Conservation (phyloP, 2,329 filamentous ascomycete species). For the Diplodia seriata region DNA sequence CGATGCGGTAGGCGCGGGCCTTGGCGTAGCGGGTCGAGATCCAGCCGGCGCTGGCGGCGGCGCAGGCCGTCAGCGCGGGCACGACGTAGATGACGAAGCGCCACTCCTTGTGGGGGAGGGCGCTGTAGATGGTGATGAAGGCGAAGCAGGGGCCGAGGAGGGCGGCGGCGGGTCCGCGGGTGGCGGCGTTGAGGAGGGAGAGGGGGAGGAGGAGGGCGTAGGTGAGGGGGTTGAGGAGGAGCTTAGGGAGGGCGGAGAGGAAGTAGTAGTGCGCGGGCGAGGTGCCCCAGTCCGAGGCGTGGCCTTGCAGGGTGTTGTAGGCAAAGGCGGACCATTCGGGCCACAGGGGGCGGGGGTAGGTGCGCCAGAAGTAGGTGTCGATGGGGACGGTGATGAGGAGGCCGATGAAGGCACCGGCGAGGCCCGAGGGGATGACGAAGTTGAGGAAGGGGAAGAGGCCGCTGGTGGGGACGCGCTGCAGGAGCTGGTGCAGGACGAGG, state of each 20-base stretch:
- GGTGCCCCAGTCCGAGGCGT: conserved; percentile 86
- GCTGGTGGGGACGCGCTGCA: conserved; percentile 60
- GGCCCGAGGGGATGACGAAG: conserved; percentile 68
- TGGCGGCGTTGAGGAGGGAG: conserved; percentile 58
- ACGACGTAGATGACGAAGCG: conserved; percentile 92
- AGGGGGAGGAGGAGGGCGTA: conserved; percentile 60
- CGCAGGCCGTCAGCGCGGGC: conserved; percentile 78
- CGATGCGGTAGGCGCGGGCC: conserved; percentile 61
- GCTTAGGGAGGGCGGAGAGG: conserved; percentile 76
- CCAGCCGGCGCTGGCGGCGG: conserved; percentile 73
- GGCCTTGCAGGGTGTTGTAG: conserved; percentile 86
- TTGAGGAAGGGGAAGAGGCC: conserved; percentile 38
- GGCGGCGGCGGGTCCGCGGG: conserved; percentile 54
- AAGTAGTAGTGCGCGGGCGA: conserved; percentile 90
- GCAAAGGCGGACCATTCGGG: conserved; percentile 88
- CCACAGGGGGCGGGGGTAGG: conserved; percentile 69
- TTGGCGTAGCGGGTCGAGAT: conserved; percentile 69
- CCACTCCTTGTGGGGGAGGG: conserved; percentile 94
- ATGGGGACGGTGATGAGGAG: conserved; percentile 74
- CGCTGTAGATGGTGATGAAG: conserved; percentile 81
- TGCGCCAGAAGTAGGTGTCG: conserved; percentile 95
- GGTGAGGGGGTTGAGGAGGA: conserved; percentile 80
- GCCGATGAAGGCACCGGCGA: conserved; percentile 69
- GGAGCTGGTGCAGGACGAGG: conserved; percentile 70
- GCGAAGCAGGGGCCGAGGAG: conserved; percentile 69